Conservation (phyloP, 441 rosid species). For the Populus hybrid region DNA sequence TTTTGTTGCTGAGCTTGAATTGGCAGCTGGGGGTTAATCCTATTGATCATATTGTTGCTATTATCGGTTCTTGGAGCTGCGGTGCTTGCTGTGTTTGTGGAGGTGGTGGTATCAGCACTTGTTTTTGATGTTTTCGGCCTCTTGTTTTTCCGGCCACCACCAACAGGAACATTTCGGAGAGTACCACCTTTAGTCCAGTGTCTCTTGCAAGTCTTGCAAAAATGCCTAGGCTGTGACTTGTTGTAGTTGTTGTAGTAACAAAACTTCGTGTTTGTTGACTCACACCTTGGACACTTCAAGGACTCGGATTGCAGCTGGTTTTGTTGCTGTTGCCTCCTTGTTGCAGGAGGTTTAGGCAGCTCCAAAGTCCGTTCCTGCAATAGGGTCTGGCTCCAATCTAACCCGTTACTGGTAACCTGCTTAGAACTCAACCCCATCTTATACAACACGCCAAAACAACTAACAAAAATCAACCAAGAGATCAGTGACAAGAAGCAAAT, state of each 20-base stretch:
- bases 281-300: conserved; percentile 65
- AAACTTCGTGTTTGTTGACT: conserved; percentile 57
- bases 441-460: neutral
- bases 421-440: conserved; percentile 55
- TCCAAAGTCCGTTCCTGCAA: conserved; percentile 31
- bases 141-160: conserved; percentile 63
- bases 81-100: neutral
- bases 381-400: conserved; percentile 45
- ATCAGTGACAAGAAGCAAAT: no score
- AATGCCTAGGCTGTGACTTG: conserved; percentile 59
- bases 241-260: conserved; percentile 65
- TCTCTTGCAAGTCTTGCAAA: conserved; percentile 61
- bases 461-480: neutral
- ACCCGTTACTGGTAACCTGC: conserved; percentile 40
- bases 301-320: conserved; percentile 34
- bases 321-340: conserved; percentile 30
- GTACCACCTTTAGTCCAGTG: conserved; percentile 77
- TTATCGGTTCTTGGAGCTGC: neutral
- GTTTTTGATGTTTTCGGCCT: conserved; percentile 34
- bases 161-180: conserved; percentile 56
- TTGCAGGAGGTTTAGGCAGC: conserved; percentile 28
- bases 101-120: conserved; percentile 9
- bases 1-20: conserved; percentile 29
- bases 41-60: conserved; percentile 4
- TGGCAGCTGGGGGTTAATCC: conserved; percentile 22